Base-by-base conservation (phyloP, 371 early-diverging fungal genomes). In the Cokeromyces recurvatus region DNA sequence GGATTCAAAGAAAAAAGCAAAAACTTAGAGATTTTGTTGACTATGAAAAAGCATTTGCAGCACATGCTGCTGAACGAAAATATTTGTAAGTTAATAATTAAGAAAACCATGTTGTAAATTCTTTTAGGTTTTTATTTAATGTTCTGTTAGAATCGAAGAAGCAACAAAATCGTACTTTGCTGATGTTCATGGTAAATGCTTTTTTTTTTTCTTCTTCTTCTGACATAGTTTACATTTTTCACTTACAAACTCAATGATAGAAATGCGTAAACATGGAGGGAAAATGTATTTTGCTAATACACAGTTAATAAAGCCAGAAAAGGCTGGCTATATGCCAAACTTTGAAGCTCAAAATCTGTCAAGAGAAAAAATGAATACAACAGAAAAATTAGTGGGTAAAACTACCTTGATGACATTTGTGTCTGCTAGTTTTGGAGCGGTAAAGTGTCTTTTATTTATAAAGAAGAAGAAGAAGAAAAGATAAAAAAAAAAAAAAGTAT, bases 361-460 rank as follows among this genome's bases (percentile, higher is more conserved):
- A 0, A 73, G 81, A 10, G 50, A 81, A 10, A 60, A 68, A 3
- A 59, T 82, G 1, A 78, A 85, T 38, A 70, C 86, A 0, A 71
- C 78, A 3, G 74, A 83, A 19, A 38, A 81, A 17, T 46, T 86
- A 16, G 44, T 54, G n/a, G 71, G 68, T 14, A 72, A 81, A 37
- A 70, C 73, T 15, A 70, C 84, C 11, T 57, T 91, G 14, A 81
- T 91, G 54, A 67, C 79, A 2, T 81, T 88, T 55, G 74, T 77
- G 14, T 85, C 84, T 54, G 81, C 84, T 10, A 78, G 78, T 29
- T 85, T 81, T 53, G 92, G 89, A 9, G 89, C 88, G 67, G 83
- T 76, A 59, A 35, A 27, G 15, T 37, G 15, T 3, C 2, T n/a
- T 4, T 6, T 17, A 11, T 20, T 11, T 39, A 27, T 20, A 29